Evolutionary conservation across 495 filamentous ascomycete genomes (phyloP), one percentile per base, ranked within the genome.

Genomic region (Neohortaea acidophila): DNA sequence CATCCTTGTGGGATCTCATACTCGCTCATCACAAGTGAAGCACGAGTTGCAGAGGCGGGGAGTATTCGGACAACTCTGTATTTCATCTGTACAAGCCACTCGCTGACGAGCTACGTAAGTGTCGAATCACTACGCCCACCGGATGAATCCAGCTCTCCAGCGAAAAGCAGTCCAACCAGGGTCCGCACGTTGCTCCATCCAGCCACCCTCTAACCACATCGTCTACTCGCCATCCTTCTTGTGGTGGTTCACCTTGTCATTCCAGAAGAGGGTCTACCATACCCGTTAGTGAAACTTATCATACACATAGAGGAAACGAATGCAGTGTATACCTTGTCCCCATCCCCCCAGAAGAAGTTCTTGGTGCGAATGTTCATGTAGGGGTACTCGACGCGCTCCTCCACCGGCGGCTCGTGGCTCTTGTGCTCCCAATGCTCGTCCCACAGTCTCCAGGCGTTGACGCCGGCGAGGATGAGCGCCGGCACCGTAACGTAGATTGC

Each of bases 361-460:
- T 84, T 87, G 48, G 68, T 66, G 53, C 86, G 74, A 55, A 94
- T 75, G 68, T 94, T 94, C 74, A 84, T 80, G 71, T 85, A 94
- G 39, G 82, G 70, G 66, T 94, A 94, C 66, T 94, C 76, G 48
- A 66, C 54, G 53, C 81, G 75, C 62, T 94, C 87, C 68, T 91
- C 82, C 25, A 89, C 70, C 40, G 87, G 78, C 36, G 79, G 71
- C 66, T 81, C 65, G 67, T 94, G 85, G 4, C 59, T 60, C 81
- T 78, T 84, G 66, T 94, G 86, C 65, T 89, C 81, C 86, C 84
- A 93, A 63, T 94, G 86, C 73, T 91, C 82, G 43, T 69, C 72
- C 84, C 84, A 94, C 42, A 89, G 74, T 58, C 70, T 75, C 57
- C 83, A 89, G 52, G 87, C 83, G 60, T 94, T 94, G 52, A 73